Conservation (phyloP, 1,284 basidiomycete genomes). For the Apiotrichum porosum region DNA sequence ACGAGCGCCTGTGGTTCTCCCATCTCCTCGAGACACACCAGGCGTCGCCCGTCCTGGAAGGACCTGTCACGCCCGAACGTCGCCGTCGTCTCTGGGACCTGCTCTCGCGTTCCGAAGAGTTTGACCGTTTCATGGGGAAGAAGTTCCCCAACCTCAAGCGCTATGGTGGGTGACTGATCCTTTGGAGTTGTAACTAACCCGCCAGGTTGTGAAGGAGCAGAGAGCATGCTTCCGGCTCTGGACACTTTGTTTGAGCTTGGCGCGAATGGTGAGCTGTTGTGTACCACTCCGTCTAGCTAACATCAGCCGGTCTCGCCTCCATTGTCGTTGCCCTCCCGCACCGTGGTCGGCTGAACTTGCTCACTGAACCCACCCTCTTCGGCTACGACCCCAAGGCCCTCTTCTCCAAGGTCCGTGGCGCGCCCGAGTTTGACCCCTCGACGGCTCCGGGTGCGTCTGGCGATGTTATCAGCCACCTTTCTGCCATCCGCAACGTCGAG, state of each 20-base stretch:
- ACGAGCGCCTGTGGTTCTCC: constrained; percentile 63
- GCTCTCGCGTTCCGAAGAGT: constrained; percentile 67
- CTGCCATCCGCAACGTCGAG: constrained; percentile 47
- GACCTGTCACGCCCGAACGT: constrained; percentile 34
- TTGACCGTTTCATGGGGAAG: constrained; percentile 55
- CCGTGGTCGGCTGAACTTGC: constrained; percentile 76
- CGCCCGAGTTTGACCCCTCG: constrained; percentile 58
- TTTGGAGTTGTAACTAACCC: background rate
- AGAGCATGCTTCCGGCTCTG: constrained; percentile 81
- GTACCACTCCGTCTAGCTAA: background rate
- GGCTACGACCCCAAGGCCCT: constrained; percentile 62
- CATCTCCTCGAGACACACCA: constrained; percentile 68
- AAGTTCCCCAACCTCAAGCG: constrained; percentile 45
- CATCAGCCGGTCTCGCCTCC: constrained; percentile 61
- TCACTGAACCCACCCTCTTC: constrained; percentile 64
- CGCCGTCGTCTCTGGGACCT: constrained; percentile 63
- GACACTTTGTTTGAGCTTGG: constrained; percentile 68
- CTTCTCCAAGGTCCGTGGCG: constrained; percentile 80
- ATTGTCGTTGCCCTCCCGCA: constrained; percentile 62
- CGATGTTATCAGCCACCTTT: constrained; percentile 79
- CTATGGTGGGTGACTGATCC: constrained; percentile 33
- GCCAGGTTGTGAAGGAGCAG: constrained; percentile 63
- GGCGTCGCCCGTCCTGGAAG: constrained; percentile 45
- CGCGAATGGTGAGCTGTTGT: constrained; percentile 53
- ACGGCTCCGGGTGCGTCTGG: constrained; percentile 66